A percentile compares a stretch with the other conserved stretches of the same genome.
phyloP scores from a whole-genome alignment of 2,329 filamentous ascomycete genomes.

The Fusarium compactum region DNA sequence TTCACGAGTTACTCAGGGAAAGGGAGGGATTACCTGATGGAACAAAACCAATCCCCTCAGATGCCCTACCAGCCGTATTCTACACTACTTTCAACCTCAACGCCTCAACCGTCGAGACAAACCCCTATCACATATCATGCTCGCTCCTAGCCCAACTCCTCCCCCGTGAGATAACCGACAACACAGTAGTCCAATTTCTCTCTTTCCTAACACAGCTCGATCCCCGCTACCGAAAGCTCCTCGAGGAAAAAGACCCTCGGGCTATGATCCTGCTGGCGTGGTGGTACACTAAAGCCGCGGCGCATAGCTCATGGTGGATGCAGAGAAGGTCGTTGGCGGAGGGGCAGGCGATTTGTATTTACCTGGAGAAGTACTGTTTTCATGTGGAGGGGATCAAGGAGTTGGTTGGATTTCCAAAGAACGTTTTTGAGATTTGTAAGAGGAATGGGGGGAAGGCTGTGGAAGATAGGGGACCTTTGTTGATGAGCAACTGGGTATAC shows the following conservation, averaged over 20 bases:
- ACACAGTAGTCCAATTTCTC: slow-evolving; percentile 60
- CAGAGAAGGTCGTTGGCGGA: slow-evolving; percentile 60
- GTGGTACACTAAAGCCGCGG: slow-evolving; percentile 65
- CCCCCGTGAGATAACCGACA: slow-evolving; percentile 51
- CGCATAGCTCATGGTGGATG: slow-evolving; percentile 61
- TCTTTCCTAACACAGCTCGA: slow-evolving; percentile 61
- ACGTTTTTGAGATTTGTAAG: slow-evolving; percentile 20
- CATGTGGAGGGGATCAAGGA: slow-evolving; percentile 26
- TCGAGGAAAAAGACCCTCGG: slow-evolving; percentile 63
- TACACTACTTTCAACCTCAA: slow-evolving; percentile 47
- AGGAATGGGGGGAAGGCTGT: neutral
- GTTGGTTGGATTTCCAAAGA: slow-evolving; percentile 36
- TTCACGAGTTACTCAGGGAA: slow-evolving; percentile 49
- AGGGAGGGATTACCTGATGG: slow-evolving; percentile 23
- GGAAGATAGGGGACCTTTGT: neutral
- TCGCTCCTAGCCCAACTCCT: slow-evolving; percentile 56
- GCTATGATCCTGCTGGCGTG: slow-evolving; percentile 67
- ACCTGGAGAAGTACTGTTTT: slow-evolving; percentile 45
- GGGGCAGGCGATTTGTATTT: slow-evolving; percentile 62
- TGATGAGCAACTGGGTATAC: neutral
- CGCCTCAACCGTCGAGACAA: slow-evolving; percentile 35
- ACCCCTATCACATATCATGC: slow-evolving; percentile 52
- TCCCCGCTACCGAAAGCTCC: slow-evolving; percentile 57
- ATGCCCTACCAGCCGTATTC: slow-evolving; percentile 51
- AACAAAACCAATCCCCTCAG: slow-evolving; percentile 13